Evolutionary conservation across 225 moss, liverwort and hornwort genomes (phyloP).

Genomic region (Pseudoscleropodium purum): DNA sequence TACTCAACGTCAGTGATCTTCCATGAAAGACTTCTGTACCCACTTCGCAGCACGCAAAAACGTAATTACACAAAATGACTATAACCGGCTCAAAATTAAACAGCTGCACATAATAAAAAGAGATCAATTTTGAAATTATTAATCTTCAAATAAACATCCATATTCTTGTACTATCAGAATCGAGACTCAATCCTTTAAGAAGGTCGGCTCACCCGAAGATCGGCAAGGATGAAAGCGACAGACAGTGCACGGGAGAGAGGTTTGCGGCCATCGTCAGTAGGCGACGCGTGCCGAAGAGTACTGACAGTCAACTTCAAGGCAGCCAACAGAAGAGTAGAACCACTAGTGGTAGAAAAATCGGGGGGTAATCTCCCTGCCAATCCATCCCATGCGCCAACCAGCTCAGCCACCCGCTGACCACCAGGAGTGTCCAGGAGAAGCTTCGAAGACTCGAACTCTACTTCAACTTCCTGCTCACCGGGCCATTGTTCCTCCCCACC

Average conservation of each 20-base stretch:
- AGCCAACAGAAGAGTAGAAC: conserved; percentile 59
- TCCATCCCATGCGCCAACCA: conserved; percentile 88
- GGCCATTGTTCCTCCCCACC: conserved; percentile 17
- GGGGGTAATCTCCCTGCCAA: conserved; percentile 66
- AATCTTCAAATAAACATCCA: background rate
- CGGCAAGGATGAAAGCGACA: conserved; percentile 77
- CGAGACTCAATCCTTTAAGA: background rate
- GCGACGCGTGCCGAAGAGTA: conserved; percentile 50
- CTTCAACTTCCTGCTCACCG: conserved; percentile 16
- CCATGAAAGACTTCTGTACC: background rate
- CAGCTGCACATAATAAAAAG: background rate
- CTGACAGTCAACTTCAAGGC: conserved; percentile 70
- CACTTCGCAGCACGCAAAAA: background rate
- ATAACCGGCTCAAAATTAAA: background rate
- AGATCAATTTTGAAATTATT: background rate
- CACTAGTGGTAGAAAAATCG: conserved; percentile 48
- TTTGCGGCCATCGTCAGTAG: conserved; percentile 65
- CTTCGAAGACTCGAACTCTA: conserved; percentile 30
- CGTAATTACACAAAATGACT: background rate
- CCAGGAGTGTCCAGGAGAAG: conserved; percentile 59
- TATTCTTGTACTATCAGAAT: background rate
- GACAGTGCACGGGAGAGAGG: conserved; percentile 71
- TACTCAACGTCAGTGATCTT: background rate
- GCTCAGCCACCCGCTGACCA: conserved; percentile 79
- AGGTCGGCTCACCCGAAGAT: conserved; percentile 62